These are phyloP conservation scores for Tricholoma hemisulphureum DNA, from an alignment of 768 basidiomycete genomes.

Conservation along the genomic window DNA sequence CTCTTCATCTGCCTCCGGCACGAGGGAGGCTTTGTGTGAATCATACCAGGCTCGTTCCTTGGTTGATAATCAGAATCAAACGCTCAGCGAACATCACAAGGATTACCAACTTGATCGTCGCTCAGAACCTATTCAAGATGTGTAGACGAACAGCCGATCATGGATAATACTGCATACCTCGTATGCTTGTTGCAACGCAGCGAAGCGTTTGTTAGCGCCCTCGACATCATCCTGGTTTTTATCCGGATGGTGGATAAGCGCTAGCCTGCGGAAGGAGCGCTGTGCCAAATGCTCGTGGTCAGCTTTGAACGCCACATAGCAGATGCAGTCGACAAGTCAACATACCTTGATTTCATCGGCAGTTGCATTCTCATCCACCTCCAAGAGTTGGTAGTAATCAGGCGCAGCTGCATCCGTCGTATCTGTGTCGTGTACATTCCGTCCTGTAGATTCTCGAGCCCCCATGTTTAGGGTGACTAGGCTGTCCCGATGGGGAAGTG, in stretches of 20 bases:
- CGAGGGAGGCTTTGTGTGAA: conserved; percentile 77
- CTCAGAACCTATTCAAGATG: conserved; percentile 66
- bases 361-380: conserved; percentile 78
- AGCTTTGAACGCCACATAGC: too few species aligned
- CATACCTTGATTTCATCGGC: conserved; percentile 89
- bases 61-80: conserved; percentile 19
- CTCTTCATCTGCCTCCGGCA: conserved; percentile 80
- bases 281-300: conserved; percentile 29
- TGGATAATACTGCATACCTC: conserved; percentile 73
- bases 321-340: too few species aligned
- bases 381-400: conserved; percentile 83
- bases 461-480: conserved; percentile 47
- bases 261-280: conserved; percentile 82
- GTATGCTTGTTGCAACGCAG: conserved; percentile 90
- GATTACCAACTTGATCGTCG: conserved; percentile 80
- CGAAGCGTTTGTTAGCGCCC: conserved; percentile 84
- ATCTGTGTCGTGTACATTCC: conserved; percentile 20
- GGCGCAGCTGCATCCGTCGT: conserved; percentile 25
- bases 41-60: conserved; percentile 99
- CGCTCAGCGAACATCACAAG: neutral
- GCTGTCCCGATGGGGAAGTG: conserved; percentile 10
- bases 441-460: conserved; percentile 59
- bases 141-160: too few species aligned
- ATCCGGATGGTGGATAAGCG: conserved; percentile 84
- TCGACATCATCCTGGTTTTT: conserved; percentile 84